Evolutionary conservation across 495 filamentous ascomycete genomes (phyloP).

Genomic region (Xylaria sp.): DNA sequence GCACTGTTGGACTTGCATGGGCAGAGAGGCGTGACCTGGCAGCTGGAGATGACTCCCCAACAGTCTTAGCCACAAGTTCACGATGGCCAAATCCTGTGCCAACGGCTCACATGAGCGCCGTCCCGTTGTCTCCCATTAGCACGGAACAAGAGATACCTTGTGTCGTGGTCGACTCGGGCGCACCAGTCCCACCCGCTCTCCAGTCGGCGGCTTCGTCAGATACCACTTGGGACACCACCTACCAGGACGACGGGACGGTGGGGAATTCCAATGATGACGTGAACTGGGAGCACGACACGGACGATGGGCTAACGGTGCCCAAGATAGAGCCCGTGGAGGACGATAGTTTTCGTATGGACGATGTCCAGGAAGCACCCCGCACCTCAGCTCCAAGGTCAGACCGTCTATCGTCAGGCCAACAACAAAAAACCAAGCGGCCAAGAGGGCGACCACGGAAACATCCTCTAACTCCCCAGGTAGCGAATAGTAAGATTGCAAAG

Average conservation of each 20-base stretch:
- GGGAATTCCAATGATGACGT: slow-evolving; percentile 38
- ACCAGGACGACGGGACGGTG: slow-evolving; percentile 37
- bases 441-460: slow-evolving; percentile 88
- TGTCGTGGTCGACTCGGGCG: slow-evolving; percentile 42
- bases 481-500: slow-evolving; percentile 73
- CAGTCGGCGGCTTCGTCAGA: slow-evolving; percentile 45
- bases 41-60: slow-evolving; percentile 49
- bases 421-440: slow-evolving; percentile 59
- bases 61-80: slow-evolving; percentile 43
- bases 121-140: slow-evolving; percentile 59
- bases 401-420: slow-evolving; percentile 31
- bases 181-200: slow-evolving; percentile 40
- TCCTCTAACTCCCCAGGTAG: slow-evolving; percentile 61
- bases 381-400: slow-evolving; percentile 37
- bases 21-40: slow-evolving; percentile 53
- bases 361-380: slow-evolving; percentile 51
- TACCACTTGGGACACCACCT: slow-evolving; percentile 46
- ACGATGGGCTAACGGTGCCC: slow-evolving; percentile 46
- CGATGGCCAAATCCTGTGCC: slow-evolving; percentile 48
- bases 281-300: slow-evolving; percentile 48
- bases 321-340: slow-evolving; percentile 58
- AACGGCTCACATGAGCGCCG: slow-evolving; percentile 45
- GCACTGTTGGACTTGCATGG: slow-evolving; percentile 52
- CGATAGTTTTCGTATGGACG: slow-evolving; percentile 54
- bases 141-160: slow-evolving; percentile 51